Evolutionary conservation across 2,329 filamentous ascomycete genomes (phyloP), one percentile per base, ranked within the genome.

Genomic region (Microcyclospora pomicola): DNA sequence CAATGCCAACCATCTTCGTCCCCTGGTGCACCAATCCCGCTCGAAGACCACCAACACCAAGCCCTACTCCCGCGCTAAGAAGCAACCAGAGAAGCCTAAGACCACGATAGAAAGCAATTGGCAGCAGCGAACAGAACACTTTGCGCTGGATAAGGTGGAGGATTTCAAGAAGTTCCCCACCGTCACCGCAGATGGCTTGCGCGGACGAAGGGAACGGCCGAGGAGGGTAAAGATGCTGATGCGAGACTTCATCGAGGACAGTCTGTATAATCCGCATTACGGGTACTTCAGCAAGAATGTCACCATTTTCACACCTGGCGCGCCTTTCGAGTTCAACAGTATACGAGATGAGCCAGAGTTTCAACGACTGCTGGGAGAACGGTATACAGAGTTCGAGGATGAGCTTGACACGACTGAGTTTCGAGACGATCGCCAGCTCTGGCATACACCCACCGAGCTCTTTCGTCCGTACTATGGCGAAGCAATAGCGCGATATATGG

Each of bases 401-500:
- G 66, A 68, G 15, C 73, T 98, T 41, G 92, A 98, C 59, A 73
- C 71, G 33, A 69, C 73, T 41, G 68, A 79, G 15, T 73, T 73
- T 34, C 75, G 83, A 64, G 75, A 82, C 34, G 80, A 83, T 31
- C 77, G 91, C 9, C 91, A 98, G 65, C 70, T 98, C 33, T 98
- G 91, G 91, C 92, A 98, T 61, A 98, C 91, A 10, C 91, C 92
- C 0, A 98, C 91, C 0, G 91, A 98, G 65, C 75, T 98, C 14
- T 98, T 98, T 65, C 76, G 84, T 27, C 91, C 92, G 0, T 92
- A 88, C 63, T 98, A 98, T 59, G 92, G 88, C 55, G 87, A 98
- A 67, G 84, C 91, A 27, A 84, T 98, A 49, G 91, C 88, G n/a
- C 80, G 88, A 14, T 95, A 96, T 60, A 75, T 98, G 33, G 79